Percentiles rank a stretch among this genome's conserved stretches.
Conservation (phyloP, 495 filamentous ascomycete species). For the Xylaria venustula region DNA sequence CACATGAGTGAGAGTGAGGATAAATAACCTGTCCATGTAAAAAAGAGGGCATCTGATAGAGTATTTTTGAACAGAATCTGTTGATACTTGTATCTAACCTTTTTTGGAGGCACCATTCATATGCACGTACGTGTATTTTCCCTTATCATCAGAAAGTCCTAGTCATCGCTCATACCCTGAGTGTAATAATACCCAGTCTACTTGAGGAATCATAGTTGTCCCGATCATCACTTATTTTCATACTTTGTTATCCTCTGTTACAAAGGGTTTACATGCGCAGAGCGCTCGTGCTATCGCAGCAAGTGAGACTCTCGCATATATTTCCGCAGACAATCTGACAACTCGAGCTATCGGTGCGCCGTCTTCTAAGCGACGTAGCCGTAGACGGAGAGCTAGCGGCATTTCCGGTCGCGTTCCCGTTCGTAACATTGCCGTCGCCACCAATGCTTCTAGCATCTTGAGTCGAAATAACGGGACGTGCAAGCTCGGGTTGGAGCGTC, state of each 20-base stretch:
- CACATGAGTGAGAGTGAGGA: too few species aligned
- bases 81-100: too few species aligned
- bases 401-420: neutral
- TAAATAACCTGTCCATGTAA: too few species aligned
- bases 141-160: too few species aligned
- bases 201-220: too few species aligned
- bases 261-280: slow-evolving; percentile 14
- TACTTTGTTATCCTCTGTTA: neutral
- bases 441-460: neutral
- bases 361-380: slow-evolving; percentile 26
- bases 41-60: too few species aligned
- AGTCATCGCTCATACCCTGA: too few species aligned
- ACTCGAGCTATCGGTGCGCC: slow-evolving; percentile 16
- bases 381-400: neutral
- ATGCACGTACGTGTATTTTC: too few species aligned
- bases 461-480: neutral
- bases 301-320: slow-evolving; percentile 31
- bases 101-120: too few species aligned
- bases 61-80: too few species aligned
- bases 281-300: slow-evolving; percentile 21
- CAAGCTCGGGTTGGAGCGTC: slow-evolving; percentile 83
- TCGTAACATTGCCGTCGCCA: neutral
- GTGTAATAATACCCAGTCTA: too few species aligned
- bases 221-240: too few species aligned
- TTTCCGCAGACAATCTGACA: slow-evolving; percentile 35